Base-by-base conservation (phyloP, 768 basidiomycete species). In the Boletus patriciae region DNA sequence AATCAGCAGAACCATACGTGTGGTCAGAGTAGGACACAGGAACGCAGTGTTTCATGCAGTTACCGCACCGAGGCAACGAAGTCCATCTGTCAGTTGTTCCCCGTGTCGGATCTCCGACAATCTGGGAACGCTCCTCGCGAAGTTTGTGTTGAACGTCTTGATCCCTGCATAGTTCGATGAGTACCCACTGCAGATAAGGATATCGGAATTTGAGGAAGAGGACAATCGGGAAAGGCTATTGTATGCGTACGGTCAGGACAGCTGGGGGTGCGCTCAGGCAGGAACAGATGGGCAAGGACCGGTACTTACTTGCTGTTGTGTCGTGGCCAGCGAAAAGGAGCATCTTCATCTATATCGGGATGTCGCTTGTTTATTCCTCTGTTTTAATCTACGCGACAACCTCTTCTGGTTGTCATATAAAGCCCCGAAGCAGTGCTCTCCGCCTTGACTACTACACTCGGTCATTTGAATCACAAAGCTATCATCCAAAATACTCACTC, bases 11-110 rank as follows among this genome's bases (percentile, higher is more conserved):
- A 18, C 48, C 63, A 13, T 50, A 62, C 63, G 73, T 73, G 57
- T 83, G 78, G 25, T 25, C 25, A 25, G 25, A 25, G 25, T 25
- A 25, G 25, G 25, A 25, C 25, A 25, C 25, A 4, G 1, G 80
- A 49, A 3, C 80, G 71, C 19, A 83, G 67, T 1, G 70, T 70
- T 60, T 82, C 82, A 19, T 76, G 76, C 3, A 77, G n/a, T 75
- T 3, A 80, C 73, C 0, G 80, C 78, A 62, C 85, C 81, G 10
- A 86, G 79, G 65, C 80, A 84, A 1, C 82, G 83, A 13, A 86
- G 66, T 12, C 57, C 73, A 5, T 76, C 75, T 3, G 72, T 75
- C 1, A 85, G 70, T 59, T 83, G 78, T 16, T 82, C 72, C n/a
- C n/a, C 77, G 83, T 4, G 78, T 79, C 16, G 83, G 82, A 62